These are phyloP conservation scores for Mycosphaerelloides madeirae DNA, from an alignment of 2,329 filamentous ascomycete genomes.

Conservation along the genomic window DNA sequence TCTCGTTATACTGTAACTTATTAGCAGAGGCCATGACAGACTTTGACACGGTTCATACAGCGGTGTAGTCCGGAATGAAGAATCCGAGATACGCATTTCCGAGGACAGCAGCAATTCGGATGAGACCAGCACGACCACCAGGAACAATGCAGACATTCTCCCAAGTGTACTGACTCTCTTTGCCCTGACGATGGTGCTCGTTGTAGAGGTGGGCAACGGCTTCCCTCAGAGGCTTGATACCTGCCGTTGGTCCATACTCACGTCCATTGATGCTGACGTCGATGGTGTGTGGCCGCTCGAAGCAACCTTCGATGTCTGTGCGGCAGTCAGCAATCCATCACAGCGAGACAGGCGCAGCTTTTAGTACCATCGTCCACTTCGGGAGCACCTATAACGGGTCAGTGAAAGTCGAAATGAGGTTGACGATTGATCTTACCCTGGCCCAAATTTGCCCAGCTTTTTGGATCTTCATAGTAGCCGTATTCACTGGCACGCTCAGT, in stretches of 20 bases:
- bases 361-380: slow-evolving; percentile 82
- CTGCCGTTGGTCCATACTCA: slow-evolving; percentile 88
- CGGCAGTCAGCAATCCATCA: slow-evolving; percentile 51
- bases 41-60: too few relatives aligned
- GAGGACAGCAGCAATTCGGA: slow-evolving; percentile 88
- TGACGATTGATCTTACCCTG: slow-evolving; percentile 44
- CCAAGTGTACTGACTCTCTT: slow-evolving; percentile 87
- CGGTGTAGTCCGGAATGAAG: slow-evolving; percentile 64
- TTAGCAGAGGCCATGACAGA: too few relatives aligned
- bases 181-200: slow-evolving; percentile 80
- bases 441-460: slow-evolving; percentile 85
- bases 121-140: slow-evolving; percentile 85
- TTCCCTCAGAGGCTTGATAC: slow-evolving; percentile 83
- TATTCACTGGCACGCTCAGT: slow-evolving; percentile 83
- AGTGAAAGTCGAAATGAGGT: too few relatives aligned
- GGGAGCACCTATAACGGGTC: slow-evolving; percentile 67
- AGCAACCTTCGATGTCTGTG: slow-evolving; percentile 77
- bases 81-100: slow-evolving; percentile 78
- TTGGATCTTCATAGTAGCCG: slow-evolving; percentile 75
- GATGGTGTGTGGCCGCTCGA: slow-evolving; percentile 72
- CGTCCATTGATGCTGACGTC: slow-evolving; percentile 72
- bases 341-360: slow-evolving; percentile 48
- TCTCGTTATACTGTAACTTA: slow-evolving; percentile 86
- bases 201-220: slow-evolving; percentile 93
- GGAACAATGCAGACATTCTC: slow-evolving; percentile 97